These are phyloP conservation scores for Pyrus bretschneideri DNA, from an alignment of 306 rosid genomes.

Conservation along the genomic window DNA sequence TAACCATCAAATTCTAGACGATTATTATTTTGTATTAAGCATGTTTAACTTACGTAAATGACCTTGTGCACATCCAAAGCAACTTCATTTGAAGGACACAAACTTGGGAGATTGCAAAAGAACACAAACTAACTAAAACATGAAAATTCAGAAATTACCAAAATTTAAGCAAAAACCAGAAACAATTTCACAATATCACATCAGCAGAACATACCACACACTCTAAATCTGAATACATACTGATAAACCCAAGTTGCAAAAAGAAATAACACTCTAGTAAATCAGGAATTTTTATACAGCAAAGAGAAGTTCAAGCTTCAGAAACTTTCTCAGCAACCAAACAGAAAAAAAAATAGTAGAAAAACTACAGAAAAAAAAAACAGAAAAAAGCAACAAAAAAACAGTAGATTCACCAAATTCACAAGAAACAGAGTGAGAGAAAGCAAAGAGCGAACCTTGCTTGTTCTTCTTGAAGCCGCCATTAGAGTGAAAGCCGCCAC, in stretches of 20 bases:
- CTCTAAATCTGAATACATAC: background rate
- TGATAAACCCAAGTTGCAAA: no score
- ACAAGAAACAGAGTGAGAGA: background rate
- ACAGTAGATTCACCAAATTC: background rate
- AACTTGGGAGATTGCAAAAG: background rate
- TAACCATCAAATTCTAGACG: background rate
- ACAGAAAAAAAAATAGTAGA: background rate
- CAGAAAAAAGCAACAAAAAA: background rate
- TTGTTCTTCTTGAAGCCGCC: conserved; percentile 23
- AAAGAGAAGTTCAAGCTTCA: background rate
- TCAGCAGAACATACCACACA: background rate
- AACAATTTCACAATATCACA: background rate
- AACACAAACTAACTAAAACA: background rate
- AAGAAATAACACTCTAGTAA: no score
- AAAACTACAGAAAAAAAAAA: background rate
- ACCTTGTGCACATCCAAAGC: background rate
- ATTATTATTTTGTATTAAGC: background rate
- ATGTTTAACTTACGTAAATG: background rate
- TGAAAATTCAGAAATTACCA: background rate
- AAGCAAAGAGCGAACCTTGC: conserved; percentile 13
- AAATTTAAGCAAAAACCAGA: background rate
- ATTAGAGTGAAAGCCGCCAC: conserved; percentile 1
- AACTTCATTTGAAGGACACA: background rate
- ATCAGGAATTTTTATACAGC: no score
- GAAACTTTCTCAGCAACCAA: background rate